These are phyloP conservation scores for Fusarium sp. DNA, from an alignment of 2,329 filamentous ascomycete genomes.

Conservation along the genomic window DNA sequence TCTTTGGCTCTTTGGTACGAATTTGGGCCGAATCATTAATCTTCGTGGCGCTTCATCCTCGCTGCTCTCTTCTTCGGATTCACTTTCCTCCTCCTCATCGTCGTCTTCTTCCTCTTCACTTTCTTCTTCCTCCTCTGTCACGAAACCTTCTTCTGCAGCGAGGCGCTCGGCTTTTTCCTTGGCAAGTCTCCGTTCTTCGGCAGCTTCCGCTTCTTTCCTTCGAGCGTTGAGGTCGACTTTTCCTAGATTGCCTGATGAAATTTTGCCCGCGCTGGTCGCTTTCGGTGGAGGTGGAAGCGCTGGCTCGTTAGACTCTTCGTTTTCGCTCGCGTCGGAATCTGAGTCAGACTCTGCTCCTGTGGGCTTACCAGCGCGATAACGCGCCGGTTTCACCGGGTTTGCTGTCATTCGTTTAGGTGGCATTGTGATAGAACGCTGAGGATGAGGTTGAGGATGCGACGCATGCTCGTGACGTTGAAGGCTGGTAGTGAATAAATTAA, in stretches of 20 bases:
- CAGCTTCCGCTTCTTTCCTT: conserved; percentile 56
- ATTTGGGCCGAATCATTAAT: conserved; percentile 71
- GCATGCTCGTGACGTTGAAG: conserved; percentile 35
- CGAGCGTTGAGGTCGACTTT: conserved; percentile 63
- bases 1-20: conserved; percentile 69
- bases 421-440: conserved; percentile 50
- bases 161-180: conserved; percentile 61
- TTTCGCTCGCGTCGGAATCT: conserved; percentile 61
- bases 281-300: conserved; percentile 66
- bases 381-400: conserved; percentile 81
- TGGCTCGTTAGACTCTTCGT: conserved; percentile 47
- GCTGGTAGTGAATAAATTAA: conserved; percentile 21
- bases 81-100: conserved; percentile 53
- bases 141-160: conserved; percentile 70
- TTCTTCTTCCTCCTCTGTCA: conserved; percentile 64
- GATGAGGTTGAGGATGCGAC: conserved; percentile 16
- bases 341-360: conserved; percentile 65
- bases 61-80: conserved; percentile 58
- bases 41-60: conserved; percentile 67
- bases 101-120: conserved; percentile 48
- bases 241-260: conserved; percentile 60
- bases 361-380: conserved; percentile 87
- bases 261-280: conserved; percentile 64
- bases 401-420: conserved; percentile 92
- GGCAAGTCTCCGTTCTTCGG: conserved; percentile 58